Percentiles rank a stretch among this genome's conserved stretches.
Evolutionary conservation across 2,329 filamentous ascomycete genomes (phyloP).

Genomic region (Elsinoe ampelina): DNA sequence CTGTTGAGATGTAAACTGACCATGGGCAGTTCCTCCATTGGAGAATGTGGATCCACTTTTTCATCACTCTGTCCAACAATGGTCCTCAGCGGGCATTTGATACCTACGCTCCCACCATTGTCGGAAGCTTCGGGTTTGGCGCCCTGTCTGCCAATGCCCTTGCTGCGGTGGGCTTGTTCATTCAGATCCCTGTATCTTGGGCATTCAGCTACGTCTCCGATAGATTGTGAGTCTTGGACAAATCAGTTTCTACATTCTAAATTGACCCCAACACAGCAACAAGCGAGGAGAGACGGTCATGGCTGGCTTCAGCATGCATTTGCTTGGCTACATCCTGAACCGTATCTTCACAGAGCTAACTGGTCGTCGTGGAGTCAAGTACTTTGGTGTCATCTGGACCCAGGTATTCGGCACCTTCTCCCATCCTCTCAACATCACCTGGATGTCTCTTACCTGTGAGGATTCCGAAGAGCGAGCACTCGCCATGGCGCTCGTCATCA

Average conservation of each 20-base stretch:
- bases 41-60: slow-evolving; percentile 26
- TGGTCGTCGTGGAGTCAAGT: slow-evolving; percentile 34
- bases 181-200: slow-evolving; percentile 41
- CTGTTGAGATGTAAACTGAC: background rate
- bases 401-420: slow-evolving; percentile 47
- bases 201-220: slow-evolving; percentile 46
- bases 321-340: slow-evolving; percentile 47
- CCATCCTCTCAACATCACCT: slow-evolving; percentile 51
- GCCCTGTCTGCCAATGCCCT: slow-evolving; percentile 26
- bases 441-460: slow-evolving; percentile 48
- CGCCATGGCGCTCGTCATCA: slow-evolving; percentile 53
- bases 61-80: slow-evolving; percentile 27
- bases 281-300: slow-evolving; percentile 46
- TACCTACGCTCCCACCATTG: slow-evolving; percentile 27
- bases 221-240: slow-evolving; percentile 35
- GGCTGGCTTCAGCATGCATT: slow-evolving; percentile 37
- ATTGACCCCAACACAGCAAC: slow-evolving; percentile 26
- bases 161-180: slow-evolving; percentile 27
- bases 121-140: slow-evolving; percentile 22
- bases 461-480: slow-evolving; percentile 51
- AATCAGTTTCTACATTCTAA: background rate
- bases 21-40: slow-evolving; percentile 32
- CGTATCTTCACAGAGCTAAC: slow-evolving; percentile 42
- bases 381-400: slow-evolving; percentile 49
- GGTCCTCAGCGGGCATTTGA: slow-evolving; percentile 25